Percentiles rank a stretch among this genome's conserved stretches.
Conservation (phyloP, 257 asterid species). For the Solanum etuberosum region DNA sequence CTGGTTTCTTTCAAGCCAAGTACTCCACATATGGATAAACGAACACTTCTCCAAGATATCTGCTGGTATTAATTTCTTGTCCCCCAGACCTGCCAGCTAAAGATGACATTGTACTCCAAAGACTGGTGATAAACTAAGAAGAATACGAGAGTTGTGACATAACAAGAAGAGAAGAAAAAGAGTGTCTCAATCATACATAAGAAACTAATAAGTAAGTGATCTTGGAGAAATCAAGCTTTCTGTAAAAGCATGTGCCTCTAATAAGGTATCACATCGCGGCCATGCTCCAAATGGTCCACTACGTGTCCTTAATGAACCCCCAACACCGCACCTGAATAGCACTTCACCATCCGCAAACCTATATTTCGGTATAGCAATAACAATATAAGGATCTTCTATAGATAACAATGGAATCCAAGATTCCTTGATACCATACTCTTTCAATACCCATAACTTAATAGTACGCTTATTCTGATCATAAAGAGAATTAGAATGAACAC, state of each 20-base stretch:
- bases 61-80: too few species aligned
- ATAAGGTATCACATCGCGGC: neutral
- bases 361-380: neutral
- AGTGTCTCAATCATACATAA: neutral
- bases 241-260: neutral
- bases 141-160: neutral
- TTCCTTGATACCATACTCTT: neutral
- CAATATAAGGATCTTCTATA: neutral
- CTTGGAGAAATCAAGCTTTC: neutral
- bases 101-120: neutral
- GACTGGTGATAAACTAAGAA: neutral
- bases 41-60: neutral
- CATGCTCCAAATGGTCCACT: neutral
- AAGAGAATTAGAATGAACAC: neutral
- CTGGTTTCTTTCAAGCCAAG: neutral
- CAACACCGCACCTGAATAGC: neutral
- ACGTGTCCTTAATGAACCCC: neutral
- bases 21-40: neutral
- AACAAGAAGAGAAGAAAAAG: neutral
- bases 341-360: neutral
- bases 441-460: neutral
- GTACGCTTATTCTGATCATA: neutral
- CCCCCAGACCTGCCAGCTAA: neutral
- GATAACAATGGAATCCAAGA: neutral
- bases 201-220: neutral